Percentiles rank a stretch among this genome's conserved stretches.
These are phyloP conservation scores for Sugiyamaella castrensis DNA, from an alignment of 1,139 yeast species.

Conservation along the genomic window DNA sequence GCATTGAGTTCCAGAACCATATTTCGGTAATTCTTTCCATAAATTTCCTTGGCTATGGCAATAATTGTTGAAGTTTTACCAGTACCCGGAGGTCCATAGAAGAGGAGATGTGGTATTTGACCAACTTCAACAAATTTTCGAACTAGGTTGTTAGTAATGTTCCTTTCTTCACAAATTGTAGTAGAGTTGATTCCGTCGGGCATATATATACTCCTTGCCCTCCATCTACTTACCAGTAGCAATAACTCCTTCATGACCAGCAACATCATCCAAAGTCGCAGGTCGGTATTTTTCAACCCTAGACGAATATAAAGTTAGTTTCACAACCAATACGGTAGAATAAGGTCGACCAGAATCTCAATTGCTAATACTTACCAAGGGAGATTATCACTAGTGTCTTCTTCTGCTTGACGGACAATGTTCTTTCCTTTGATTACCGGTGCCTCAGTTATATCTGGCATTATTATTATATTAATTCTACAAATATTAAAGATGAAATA, in stretches of 20 bases:
- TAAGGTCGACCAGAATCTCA: not conserved
- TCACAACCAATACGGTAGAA: too few relatives aligned
- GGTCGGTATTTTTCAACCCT: slow-evolving; percentile 98
- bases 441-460: slow-evolving; percentile 5
- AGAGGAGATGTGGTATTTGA: slow-evolving; percentile 88
- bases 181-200: not conserved
- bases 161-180: too few relatives aligned
- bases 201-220: not conserved
- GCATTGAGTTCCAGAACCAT: slow-evolving; percentile 92
- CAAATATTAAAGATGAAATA: too few relatives aligned
- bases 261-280: slow-evolving; percentile 71
- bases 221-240: slow-evolving; percentile 42
- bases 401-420: slow-evolving; percentile 2
- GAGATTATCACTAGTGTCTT: slow-evolving; percentile 24
- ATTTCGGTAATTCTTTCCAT: slow-evolving; percentile 62
- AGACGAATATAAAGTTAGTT: not conserved
- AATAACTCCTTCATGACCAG: slow-evolving; percentile 87
- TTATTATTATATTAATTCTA: not conserved
- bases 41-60: slow-evolving; percentile 81
- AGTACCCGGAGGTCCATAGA: slow-evolving; percentile 97
- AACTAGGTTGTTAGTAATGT: slow-evolving; percentile 40
- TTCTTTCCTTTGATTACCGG: slow-evolving; percentile 11
- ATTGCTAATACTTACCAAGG: slow-evolving; percentile 31
- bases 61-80: slow-evolving; percentile 93
- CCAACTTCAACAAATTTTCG: slow-evolving; percentile 81